These are phyloP conservation scores for Penicillium hesseltinei DNA, from an alignment of 2,329 filamentous ascomycete species.

Conservation along the genomic window DNA sequence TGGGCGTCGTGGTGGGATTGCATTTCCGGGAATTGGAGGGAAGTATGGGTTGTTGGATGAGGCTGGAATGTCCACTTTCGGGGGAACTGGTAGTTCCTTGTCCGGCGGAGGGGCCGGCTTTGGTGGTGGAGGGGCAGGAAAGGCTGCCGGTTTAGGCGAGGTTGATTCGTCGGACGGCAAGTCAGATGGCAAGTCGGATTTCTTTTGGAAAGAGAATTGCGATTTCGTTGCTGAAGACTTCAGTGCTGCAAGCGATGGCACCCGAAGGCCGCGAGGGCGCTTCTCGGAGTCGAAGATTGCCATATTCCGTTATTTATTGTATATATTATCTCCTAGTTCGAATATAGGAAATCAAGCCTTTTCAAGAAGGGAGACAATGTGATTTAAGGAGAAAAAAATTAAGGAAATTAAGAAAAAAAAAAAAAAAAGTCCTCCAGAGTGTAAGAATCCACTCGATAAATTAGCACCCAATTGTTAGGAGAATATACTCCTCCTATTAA, in stretches of 20 bases:
- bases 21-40: slow-evolving; percentile 1
- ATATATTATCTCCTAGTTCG: background rate
- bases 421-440: no score
- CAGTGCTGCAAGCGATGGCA: slow-evolving; percentile 34
- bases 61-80: background rate
- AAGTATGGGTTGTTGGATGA: slow-evolving; percentile 9
- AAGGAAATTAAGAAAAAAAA: background rate
- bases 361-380: background rate
- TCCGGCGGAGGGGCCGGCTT: slow-evolving; percentile 30
- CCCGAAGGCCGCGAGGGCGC: slow-evolving; percentile 33
- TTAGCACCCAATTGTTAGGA: no score
- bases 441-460: no score
- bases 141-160: slow-evolving; percentile 4
- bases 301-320: slow-evolving; percentile 17
- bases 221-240: slow-evolving; percentile 26
- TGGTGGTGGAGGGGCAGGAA: slow-evolving; percentile 20
- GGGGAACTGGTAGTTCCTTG: slow-evolving; percentile 14
- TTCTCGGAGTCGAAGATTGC: slow-evolving; percentile 38
- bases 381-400: background rate
- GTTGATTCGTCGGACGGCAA: slow-evolving; percentile 12
- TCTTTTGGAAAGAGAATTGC: slow-evolving; percentile 26
- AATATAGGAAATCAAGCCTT: background rate
- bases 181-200: slow-evolving; percentile 16
- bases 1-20: slow-evolving; percentile 1
- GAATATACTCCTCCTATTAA: no score